phyloP scores from a whole-genome alignment of 2,329 filamentous ascomycete genomes.

The Aspergillus hortae region DNA sequence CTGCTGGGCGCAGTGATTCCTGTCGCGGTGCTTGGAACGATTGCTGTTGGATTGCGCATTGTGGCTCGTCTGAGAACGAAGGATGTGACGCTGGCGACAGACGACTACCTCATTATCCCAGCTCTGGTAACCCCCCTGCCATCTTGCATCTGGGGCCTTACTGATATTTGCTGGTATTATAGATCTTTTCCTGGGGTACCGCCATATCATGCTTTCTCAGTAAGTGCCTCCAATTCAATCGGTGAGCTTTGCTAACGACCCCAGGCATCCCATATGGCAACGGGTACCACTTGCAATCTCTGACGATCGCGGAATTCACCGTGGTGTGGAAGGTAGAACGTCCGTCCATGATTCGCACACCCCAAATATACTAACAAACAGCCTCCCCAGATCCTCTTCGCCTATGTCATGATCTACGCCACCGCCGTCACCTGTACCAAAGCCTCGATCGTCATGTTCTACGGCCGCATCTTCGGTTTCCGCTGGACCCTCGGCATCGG shows the following conservation, averaged over 20 bases:
- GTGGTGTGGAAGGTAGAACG: neutral
- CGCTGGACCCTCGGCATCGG: neutral
- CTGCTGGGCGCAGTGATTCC: neutral
- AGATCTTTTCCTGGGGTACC: neutral
- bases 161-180: neutral
- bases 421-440: constrained; percentile 3
- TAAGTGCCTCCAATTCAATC: too few relatives aligned
- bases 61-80: neutral
- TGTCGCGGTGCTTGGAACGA: neutral
- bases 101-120: neutral
- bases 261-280: neutral
- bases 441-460: constrained; percentile 4
- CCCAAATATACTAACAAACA: neutral
- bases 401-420: constrained; percentile 3
- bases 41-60: neutral
- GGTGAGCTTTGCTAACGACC: neutral
- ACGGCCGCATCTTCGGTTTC: constrained; percentile 1
- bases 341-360: neutral
- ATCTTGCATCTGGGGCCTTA: neutral
- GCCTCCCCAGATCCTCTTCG: neutral
- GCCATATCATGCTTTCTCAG: neutral
- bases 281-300: neutral
- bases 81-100: neutral
- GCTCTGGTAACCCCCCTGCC: neutral
- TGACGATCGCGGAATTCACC: neutral